Conservation (phyloP, 257 asterid species). For the Scutellaria galericulata region DNA sequence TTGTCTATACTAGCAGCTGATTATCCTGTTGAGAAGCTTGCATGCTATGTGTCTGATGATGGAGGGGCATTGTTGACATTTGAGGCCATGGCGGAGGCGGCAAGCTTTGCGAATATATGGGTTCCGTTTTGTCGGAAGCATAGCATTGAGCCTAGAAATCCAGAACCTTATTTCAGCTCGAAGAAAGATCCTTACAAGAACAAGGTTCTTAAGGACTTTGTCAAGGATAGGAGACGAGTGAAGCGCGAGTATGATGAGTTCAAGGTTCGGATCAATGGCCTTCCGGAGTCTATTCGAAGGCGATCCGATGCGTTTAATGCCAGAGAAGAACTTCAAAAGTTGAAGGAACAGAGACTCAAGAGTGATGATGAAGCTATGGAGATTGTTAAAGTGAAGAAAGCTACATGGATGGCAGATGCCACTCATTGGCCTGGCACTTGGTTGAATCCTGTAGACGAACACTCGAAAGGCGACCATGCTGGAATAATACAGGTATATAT, state of each 20-base stretch:
- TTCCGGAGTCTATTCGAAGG: slow-evolving; percentile 65
- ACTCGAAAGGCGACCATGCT: slow-evolving; percentile 67
- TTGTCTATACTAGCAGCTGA: slow-evolving; percentile 61
- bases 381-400: slow-evolving; percentile 56
- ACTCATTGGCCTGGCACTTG: slow-evolving; percentile 83
- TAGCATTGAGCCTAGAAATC: slow-evolving; percentile 63
- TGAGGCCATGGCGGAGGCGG: slow-evolving; percentile 79
- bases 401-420: slow-evolving; percentile 82
- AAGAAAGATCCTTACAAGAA: slow-evolving; percentile 69
- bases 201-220: slow-evolving; percentile 57
- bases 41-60: slow-evolving; percentile 68
- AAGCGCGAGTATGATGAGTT: slow-evolving; percentile 74
- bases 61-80: slow-evolving; percentile 70
- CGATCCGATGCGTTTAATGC: slow-evolving; percentile 70
- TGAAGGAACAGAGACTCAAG: slow-evolving; percentile 58
- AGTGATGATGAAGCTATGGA: slow-evolving; percentile 53
- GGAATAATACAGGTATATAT: slow-evolving; percentile 61
- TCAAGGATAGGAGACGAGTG: slow-evolving; percentile 62
- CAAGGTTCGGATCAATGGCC: slow-evolving; percentile 63
- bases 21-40: slow-evolving; percentile 68
- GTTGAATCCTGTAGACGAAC: slow-evolving; percentile 51
- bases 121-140: slow-evolving; percentile 75
- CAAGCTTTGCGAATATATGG: slow-evolving; percentile 65
- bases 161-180: slow-evolving; percentile 54
- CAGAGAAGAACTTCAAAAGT: slow-evolving; percentile 58